phyloP scores from a whole-genome alignment of 1,284 basidiomycete genomes.

The Ceraceosorus bombacis region DNA sequence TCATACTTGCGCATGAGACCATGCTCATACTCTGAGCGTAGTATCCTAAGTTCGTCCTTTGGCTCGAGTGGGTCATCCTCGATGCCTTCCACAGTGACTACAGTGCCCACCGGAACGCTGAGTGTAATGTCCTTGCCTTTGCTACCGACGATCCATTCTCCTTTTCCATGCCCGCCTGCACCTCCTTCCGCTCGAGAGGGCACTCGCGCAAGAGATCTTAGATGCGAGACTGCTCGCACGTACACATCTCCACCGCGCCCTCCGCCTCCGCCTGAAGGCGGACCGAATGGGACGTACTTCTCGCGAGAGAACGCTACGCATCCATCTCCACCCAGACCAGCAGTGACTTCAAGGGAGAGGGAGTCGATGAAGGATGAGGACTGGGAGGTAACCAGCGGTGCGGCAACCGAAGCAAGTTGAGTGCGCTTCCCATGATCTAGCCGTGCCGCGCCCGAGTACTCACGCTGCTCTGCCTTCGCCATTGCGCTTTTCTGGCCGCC shows the following conservation, averaged over 20 bases:
- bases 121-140: constrained; percentile 32
- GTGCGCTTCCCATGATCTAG: too few relatives aligned
- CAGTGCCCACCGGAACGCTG: constrained; percentile 45
- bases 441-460: background rate
- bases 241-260: constrained; percentile 41
- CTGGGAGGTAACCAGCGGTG: background rate
- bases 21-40: constrained; percentile 23
- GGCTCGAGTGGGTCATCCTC: constrained; percentile 24
- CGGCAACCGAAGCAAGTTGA: background rate
- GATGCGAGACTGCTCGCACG: constrained; percentile 28
- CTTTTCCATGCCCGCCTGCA: constrained; percentile 40
- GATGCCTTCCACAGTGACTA: constrained; percentile 29
- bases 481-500: background rate
- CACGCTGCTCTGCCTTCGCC: background rate
- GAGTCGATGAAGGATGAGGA: constrained; percentile 39
- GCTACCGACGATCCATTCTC: constrained; percentile 36
- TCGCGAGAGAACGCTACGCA: constrained; percentile 46
- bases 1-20: constrained; percentile 18
- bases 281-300: constrained; percentile 45
- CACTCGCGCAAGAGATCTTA: constrained; percentile 37
- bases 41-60: background rate
- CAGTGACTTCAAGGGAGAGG: constrained; percentile 27
- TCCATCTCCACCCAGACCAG: constrained; percentile 45
- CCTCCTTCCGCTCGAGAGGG: constrained; percentile 27
- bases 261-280: constrained; percentile 44